Conservation (phyloP, 352 stramenopile genomes). For the Phytophthora pinifolia region DNA sequence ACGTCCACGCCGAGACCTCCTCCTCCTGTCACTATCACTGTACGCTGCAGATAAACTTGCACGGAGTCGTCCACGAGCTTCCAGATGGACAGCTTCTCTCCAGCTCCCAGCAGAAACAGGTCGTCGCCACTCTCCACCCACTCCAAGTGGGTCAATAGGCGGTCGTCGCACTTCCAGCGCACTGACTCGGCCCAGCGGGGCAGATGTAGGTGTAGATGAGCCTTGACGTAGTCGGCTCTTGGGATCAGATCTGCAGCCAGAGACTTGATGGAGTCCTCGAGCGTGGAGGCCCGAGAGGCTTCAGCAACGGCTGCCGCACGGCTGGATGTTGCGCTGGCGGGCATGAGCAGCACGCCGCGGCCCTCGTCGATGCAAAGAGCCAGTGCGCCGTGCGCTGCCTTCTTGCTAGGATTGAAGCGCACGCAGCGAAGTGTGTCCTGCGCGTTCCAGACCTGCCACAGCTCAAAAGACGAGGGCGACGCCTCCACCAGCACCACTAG, state of each 20-base stretch:
- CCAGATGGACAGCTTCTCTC: conserved; percentile 77
- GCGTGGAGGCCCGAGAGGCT: conserved; percentile 8
- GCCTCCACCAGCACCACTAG: conserved; percentile 63
- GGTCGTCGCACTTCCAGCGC: conserved; percentile 71
- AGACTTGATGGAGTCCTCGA: conserved; percentile 4
- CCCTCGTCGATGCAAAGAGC: conserved; percentile 66
- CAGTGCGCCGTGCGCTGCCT: conserved; percentile 50
- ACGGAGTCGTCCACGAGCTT: conserved; percentile 82
- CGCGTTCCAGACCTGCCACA: conserved; percentile 72
- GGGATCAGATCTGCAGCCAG: conserved; percentile 10
- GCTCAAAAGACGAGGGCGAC: conserved; percentile 37
- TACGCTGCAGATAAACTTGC: conserved; percentile 76
- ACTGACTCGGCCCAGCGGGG: conserved; percentile 69
- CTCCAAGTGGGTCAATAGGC: conserved; percentile 58
- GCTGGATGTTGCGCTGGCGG: conserved; percentile 36
- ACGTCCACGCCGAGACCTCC: conserved; percentile 9
- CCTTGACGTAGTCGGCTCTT: conserved; percentile 49
- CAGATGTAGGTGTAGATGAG: conserved; percentile 70
- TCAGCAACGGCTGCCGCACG: conserved; percentile 16
- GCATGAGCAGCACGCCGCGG: conserved; percentile 63
- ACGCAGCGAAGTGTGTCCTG: conserved; percentile 49
- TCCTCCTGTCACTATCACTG: conserved; percentile 41
- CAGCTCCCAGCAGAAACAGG: conserved; percentile 66
- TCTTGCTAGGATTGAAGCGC: conserved; percentile 56
- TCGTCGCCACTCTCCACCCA: conserved; percentile 77